Evolutionary conservation across 2,329 filamentous ascomycete genomes (phyloP), one percentile per base, ranked within the genome.

Genomic region (Spiromastix sp.): DNA sequence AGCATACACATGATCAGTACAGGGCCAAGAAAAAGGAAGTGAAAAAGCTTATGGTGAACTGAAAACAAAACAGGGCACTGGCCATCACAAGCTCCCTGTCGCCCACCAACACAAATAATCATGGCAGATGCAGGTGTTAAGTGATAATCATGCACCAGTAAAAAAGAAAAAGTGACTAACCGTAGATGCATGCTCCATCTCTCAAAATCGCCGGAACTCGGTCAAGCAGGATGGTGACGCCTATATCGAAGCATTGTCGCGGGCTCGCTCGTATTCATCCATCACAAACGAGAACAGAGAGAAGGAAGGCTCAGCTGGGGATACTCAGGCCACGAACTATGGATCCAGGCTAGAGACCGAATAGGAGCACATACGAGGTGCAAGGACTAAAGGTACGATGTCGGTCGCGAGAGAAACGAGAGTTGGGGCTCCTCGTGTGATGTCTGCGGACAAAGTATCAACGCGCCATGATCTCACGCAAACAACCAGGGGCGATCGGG

Each of bases 181-280:
- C 32, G 51, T 50, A 38, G 52, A 48, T 39, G 54, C 43, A 50
- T 52, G 51, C 43, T 56, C 51, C 48, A 53, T 52, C 30, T 35
- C 37, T 28, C 31, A 30, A 22, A 25, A 29, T 37, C 32, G 21
- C 25, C 27, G 37, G 27, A 31, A 28, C 27, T 37, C 21, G n/a
- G 30, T 36, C 20, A 30, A 40, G 36, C 34, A 32, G 42, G 33
- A 37, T 38, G 41, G 32, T 35, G 40, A 36, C 12, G 38, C 37
- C 40, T 32, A 34, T 39, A 36, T 31, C 16, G 28, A 28, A 22
- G 36, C 31, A 18, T 34, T 28, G 36, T 32, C 21, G 21, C 16
- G 9, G 28, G 24, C 19, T 15, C 32, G 16, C 11, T 4, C 20
- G 18, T 26, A 29, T 13, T 18, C 25, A 30, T 36, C 34, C 34